A percentile compares a stretch with the other conserved stretches of the same genome.
These are phyloP conservation scores for Trametes hirsuta DNA, from an alignment of 1,284 basidiomycete genomes.

Conservation along the genomic window DNA sequence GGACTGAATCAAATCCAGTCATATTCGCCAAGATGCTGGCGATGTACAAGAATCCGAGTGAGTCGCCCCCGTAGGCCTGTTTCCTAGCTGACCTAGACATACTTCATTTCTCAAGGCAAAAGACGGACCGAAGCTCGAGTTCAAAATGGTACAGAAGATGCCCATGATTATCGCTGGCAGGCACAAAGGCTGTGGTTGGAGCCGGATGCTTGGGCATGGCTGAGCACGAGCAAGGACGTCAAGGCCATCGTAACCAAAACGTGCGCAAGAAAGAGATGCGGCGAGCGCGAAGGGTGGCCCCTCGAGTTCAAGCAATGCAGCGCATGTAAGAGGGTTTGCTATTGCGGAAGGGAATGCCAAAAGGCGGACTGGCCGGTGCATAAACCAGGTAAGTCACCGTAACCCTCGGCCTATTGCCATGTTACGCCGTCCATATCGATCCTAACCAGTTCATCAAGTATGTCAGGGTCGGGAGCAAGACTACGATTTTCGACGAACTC, in stretches of 20 bases:
- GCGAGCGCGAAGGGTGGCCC: neutral
- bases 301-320: slow-evolving; percentile 10
- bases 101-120: too few relatives aligned
- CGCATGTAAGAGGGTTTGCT: slow-evolving; percentile 19
- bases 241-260: slow-evolving; percentile 27
- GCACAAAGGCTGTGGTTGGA: slow-evolving; percentile 45
- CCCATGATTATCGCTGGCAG: slow-evolving; percentile 45
- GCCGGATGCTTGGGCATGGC: slow-evolving; percentile 43
- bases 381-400: too few relatives aligned
- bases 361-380: slow-evolving; percentile 15
- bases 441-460: too few relatives aligned
- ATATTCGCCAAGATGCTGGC: slow-evolving; percentile 41
- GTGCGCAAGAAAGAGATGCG: slow-evolving; percentile 29
- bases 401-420: too few relatives aligned
- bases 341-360: slow-evolving; percentile 24
- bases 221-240: slow-evolving; percentile 33
- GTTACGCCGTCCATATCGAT: too few relatives aligned
- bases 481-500: too few relatives aligned
- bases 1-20: slow-evolving; percentile 35
- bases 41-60: slow-evolving; percentile 36
- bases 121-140: slow-evolving; percentile 27
- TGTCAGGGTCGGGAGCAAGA: too few relatives aligned
- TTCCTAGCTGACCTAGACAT: neutral
- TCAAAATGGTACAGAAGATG: slow-evolving; percentile 40
- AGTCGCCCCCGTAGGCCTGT: slow-evolving; percentile 5